phyloP scores from a whole-genome alignment of 495 filamentous ascomycete species.

The Penicillium malachiteum region DNA sequence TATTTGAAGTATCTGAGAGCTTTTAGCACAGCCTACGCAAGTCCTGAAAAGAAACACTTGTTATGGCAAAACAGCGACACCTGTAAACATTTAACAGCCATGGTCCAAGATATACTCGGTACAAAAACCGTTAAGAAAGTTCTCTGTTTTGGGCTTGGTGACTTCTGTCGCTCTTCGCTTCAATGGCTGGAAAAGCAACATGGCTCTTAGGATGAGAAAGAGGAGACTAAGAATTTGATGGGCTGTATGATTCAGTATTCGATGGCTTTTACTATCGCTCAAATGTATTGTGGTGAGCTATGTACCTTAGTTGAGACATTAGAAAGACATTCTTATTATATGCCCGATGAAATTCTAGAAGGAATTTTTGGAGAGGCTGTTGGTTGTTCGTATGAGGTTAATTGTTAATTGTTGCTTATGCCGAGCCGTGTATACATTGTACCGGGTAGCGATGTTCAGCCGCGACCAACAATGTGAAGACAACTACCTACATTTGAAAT shows the following conservation, averaged over 20 bases:
- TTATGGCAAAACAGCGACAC: slow-evolving; percentile 32
- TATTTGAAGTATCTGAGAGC: slow-evolving; percentile 31
- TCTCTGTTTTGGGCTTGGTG: slow-evolving; percentile 40
- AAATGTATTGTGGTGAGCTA: too few relatives aligned
- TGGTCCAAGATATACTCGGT: slow-evolving; percentile 27
- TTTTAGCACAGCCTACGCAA: slow-evolving; percentile 31
- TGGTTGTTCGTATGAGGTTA: too few relatives aligned
- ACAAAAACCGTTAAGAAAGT: slow-evolving; percentile 34
- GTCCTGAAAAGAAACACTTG: slow-evolving; percentile 31
- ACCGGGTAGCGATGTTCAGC: too few relatives aligned
- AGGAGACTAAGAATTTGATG: slow-evolving; percentile 26
- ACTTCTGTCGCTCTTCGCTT: slow-evolving; percentile 30
- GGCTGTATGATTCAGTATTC: slow-evolving; percentile 32
- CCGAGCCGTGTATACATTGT: too few relatives aligned
- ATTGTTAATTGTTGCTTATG: too few relatives aligned
- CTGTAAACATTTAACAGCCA: slow-evolving; percentile 24
- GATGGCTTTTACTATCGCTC: slow-evolving; percentile 35
- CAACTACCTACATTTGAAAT: too few relatives aligned
- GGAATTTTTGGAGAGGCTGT: too few relatives aligned
- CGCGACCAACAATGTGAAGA: too few relatives aligned
- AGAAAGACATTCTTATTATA: too few relatives aligned
- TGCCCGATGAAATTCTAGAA: too few relatives aligned
- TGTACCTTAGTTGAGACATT: too few relatives aligned
- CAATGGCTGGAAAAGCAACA: slow-evolving; percentile 30
- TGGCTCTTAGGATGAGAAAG: slow-evolving; percentile 26